Evolutionary conservation across 2,329 filamentous ascomycete species (phyloP).

Genomic region (Dichotomopilus funicola): DNA sequence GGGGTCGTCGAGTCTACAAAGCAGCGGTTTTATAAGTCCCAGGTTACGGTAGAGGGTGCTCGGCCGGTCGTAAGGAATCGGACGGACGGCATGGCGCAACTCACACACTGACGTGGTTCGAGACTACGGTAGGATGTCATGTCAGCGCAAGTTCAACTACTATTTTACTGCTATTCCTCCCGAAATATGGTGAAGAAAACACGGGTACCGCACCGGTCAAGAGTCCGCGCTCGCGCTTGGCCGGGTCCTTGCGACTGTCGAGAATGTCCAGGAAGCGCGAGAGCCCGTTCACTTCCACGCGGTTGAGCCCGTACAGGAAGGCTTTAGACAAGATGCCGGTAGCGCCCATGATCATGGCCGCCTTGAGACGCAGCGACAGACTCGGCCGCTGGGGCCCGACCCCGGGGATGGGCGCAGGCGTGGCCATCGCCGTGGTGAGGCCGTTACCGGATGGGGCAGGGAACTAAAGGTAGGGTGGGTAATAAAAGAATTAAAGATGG

Average conservation of each 20-base stretch:
- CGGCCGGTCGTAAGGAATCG: background rate
- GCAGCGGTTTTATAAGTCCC: background rate
- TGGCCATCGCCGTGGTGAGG: constrained; percentile 17
- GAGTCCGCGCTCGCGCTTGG: constrained; percentile 65
- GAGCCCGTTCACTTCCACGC: constrained; percentile 69
- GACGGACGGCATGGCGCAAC: constrained; percentile 1
- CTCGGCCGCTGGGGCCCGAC: constrained; percentile 40
- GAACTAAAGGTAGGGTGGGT: background rate
- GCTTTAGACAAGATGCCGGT: constrained; percentile 63
- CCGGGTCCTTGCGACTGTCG: constrained; percentile 63
- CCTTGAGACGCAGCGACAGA: constrained; percentile 64
- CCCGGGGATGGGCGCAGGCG: constrained; percentile 17
- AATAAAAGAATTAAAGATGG: background rate
- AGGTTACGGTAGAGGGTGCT: background rate
- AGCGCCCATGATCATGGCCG: constrained; percentile 67
- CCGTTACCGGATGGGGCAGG: background rate
- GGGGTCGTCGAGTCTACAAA: constrained; percentile 80
- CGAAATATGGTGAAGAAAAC: background rate
- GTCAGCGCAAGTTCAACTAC: background rate
- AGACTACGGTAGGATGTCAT: constrained; percentile 47
- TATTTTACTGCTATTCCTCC: too few relatives aligned
- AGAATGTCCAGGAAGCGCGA: constrained; percentile 68
- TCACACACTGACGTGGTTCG: constrained; percentile 81
- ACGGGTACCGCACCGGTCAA: constrained; percentile 60
- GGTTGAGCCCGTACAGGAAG: constrained; percentile 71